Evolutionary conservation across 2,329 filamentous ascomycete genomes (phyloP).

Genomic region (Clonostachys solani): DNA sequence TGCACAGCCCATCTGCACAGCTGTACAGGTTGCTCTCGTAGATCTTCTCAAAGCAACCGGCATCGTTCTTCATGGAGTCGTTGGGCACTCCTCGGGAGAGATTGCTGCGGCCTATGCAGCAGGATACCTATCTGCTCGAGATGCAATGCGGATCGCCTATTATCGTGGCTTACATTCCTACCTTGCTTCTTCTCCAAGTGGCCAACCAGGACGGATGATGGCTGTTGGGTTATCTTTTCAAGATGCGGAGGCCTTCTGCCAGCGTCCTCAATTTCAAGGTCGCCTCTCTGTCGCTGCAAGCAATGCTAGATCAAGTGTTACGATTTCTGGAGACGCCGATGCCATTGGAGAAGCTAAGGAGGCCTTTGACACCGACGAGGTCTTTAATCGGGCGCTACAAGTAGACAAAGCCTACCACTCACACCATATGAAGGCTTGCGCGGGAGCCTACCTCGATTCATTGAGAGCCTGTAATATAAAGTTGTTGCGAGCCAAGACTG

Average conservation of each 20-base stretch:
- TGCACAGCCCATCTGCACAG: constrained; percentile 33
- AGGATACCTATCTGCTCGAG: constrained; percentile 3
- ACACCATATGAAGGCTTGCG: neutral
- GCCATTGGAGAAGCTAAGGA: constrained; percentile 9
- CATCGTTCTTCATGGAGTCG: constrained; percentile 16
- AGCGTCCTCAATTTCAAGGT: constrained; percentile 8
- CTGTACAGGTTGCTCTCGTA: constrained; percentile 32
- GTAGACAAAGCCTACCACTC: constrained; percentile 7
- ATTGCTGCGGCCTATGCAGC: constrained; percentile 28
- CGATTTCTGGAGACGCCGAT: constrained; percentile 10
- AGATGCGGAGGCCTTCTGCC: constrained; percentile 1
- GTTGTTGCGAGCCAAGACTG: neutral
- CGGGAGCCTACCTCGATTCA: neutral
- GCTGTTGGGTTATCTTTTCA: constrained; percentile 22
- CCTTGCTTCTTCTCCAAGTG: constrained; percentile 30
- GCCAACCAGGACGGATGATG: constrained; percentile 21
- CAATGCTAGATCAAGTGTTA: constrained; percentile 12
- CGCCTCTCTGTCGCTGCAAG: constrained; percentile 11
- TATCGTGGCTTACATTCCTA: constrained; percentile 8
- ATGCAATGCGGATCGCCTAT: constrained; percentile 10
- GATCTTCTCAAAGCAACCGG: constrained; percentile 20
- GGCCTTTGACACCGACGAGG: constrained; percentile 11
- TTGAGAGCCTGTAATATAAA: neutral
- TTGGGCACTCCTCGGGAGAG: constrained; percentile 32
- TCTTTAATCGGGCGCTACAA: constrained; percentile 17